Conservation (phyloP, 352 stramenopile genomes). For the Phytophthora agathidicida region DNA sequence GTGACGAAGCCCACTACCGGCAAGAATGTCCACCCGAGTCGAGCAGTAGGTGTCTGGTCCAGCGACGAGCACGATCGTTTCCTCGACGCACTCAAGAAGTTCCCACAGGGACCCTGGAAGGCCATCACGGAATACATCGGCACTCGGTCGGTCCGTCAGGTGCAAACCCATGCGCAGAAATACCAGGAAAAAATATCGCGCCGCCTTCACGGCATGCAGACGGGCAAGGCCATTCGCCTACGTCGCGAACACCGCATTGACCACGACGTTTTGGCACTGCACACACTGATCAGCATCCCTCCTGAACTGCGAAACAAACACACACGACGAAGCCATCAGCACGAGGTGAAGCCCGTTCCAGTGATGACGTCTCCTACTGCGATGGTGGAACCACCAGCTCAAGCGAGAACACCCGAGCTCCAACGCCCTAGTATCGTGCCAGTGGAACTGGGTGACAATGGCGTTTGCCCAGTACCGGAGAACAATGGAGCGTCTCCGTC, state of each 20-base stretch:
- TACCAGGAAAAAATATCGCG: constrained; percentile 81
- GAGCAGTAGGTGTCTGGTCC: constrained; percentile 53
- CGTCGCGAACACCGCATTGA: constrained; percentile 69
- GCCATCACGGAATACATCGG: constrained; percentile 49
- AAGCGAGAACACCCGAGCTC: constrained; percentile 5
- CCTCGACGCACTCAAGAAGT: constrained; percentile 54
- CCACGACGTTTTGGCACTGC: constrained; percentile 47
- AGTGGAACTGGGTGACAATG: constrained; percentile 17
- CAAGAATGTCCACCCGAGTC: constrained; percentile 7
- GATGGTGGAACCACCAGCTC: background rate
- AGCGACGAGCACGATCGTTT: constrained; percentile 67
- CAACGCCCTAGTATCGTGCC: constrained; percentile 32
- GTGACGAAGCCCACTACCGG: constrained; percentile 2
- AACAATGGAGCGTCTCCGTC: constrained; percentile 39
- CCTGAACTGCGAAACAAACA: constrained; percentile 33
- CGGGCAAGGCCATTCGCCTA: constrained; percentile 52
- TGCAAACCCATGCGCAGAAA: constrained; percentile 70
- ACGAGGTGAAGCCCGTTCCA: constrained; percentile 4
- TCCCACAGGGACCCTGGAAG: constrained; percentile 57
- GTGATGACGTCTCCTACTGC: background rate
- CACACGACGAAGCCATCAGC: constrained; percentile 11
- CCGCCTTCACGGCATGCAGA: constrained; percentile 61
- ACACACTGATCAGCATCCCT: constrained; percentile 38
- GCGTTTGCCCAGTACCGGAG: constrained; percentile 5
- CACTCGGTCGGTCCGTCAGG: constrained; percentile 65